A percentile compares a stretch with the other conserved stretches of the same genome.
Conservation (phyloP, 1,284 basidiomycete species). For the Takashimella tepidaria region DNA sequence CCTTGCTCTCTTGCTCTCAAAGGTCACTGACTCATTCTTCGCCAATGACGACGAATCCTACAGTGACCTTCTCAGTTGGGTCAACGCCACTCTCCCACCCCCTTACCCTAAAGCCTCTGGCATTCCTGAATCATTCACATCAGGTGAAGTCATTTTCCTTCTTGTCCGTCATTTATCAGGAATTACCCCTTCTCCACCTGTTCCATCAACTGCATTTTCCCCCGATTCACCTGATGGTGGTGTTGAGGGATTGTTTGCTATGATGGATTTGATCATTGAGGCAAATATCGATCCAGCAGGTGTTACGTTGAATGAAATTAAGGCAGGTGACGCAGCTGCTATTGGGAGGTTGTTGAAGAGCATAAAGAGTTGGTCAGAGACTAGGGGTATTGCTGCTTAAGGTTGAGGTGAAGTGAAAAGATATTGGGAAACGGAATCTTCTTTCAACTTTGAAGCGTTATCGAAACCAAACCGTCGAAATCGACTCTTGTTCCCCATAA, state of each 20-base stretch:
- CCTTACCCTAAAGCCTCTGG: conserved; percentile 58
- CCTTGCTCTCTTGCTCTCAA: neutral
- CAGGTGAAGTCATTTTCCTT: conserved; percentile 47
- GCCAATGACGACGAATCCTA: conserved; percentile 39
- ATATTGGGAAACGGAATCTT: too few relatives aligned
- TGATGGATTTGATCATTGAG: conserved; percentile 83
- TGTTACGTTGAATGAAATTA: conserved; percentile 84
- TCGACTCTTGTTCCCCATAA: too few relatives aligned
- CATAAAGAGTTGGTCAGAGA: conserved; percentile 45
- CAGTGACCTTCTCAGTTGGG: conserved; percentile 68
- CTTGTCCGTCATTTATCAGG: conserved; percentile 45
- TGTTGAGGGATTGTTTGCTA: conserved; percentile 78
- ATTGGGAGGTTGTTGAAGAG: conserved; percentile 70
- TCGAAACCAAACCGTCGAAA: too few relatives aligned
- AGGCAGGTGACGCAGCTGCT: conserved; percentile 70
- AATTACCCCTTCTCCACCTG: conserved; percentile 36
- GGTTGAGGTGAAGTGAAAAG: neutral
- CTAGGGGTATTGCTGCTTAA: conserved; percentile 2
- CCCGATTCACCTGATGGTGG: conserved; percentile 47
- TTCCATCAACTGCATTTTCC: conserved; percentile 37
- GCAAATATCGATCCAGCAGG: conserved; percentile 80
- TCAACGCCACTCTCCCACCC: conserved; percentile 72
- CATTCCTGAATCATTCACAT: conserved; percentile 49
- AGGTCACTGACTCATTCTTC: conserved; percentile 7
- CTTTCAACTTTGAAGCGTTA: too few relatives aligned